Base-by-base conservation (phyloP, 2,329 filamentous ascomycete species). In the Leptoxyphium fumago region DNA sequence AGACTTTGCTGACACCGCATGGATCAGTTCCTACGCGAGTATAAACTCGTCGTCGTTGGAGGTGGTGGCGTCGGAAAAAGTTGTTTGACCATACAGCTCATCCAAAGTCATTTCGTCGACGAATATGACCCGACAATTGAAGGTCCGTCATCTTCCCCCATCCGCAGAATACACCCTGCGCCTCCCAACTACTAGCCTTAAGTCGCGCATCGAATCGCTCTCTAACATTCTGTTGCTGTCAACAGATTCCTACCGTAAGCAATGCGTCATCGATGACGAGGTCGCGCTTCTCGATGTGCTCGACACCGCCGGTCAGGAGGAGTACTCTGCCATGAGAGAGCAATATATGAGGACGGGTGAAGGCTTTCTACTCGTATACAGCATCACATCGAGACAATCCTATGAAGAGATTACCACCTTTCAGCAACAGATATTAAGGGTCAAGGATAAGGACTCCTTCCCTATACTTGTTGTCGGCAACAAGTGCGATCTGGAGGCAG, bases 361-460 rank as follows among this genome's bases (percentile, higher is more conserved):
- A 69, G 91, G 91, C 43, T 98, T 98, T 69, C 71, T 98, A 61
- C 80, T 98, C 43, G 87, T 96, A 60, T 96, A 96, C 74, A 94
- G 88, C 55, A 98, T 98, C 71, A 95, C 85, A 45, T 95, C 89
- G 61, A 79, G 88, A 61, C 88, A 95, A 68, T 94, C 85, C 59
- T 96, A 95, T 61, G 89, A 98, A 64, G 91, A 98, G 71, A 96
- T 98, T 66, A 83, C 87, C 68, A 94, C 87, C 41, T 96, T 96
- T 70, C 88, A 96, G 68, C 88, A 96, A 73, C 91, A 98, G 69
- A 98, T 98, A 63, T 74, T 98, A 55, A 74, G 91, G 56, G 91
- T 98, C 58, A 98, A 98, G 76, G 91, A 96, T 72, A 96, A 94
- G 78, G 91, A 98, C 69, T 94, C 95, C 66, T 98, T 98, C 73